phyloP scores from a whole-genome alignment of 352 stramenopile species.

The Elongisporangium anandrum region DNA sequence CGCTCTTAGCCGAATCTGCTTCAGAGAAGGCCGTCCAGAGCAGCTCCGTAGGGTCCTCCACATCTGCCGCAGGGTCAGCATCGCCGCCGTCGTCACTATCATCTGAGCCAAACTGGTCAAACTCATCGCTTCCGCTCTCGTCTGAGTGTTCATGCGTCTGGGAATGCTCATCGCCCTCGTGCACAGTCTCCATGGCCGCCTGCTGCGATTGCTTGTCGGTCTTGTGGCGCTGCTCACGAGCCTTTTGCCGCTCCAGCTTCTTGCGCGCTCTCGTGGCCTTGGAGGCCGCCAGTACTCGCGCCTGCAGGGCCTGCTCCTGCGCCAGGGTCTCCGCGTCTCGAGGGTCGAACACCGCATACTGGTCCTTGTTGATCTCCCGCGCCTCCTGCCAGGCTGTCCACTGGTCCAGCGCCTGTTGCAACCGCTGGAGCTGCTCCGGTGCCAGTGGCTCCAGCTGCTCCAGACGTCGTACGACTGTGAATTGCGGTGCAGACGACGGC shows the following conservation, averaged over 20 bases:
- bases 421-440: conserved; percentile 20
- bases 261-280: conserved; percentile 58
- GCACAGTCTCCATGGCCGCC: conserved; percentile 54
- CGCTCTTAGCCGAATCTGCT: conserved; percentile 29
- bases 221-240: conserved; percentile 38
- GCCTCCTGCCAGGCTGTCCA: conserved; percentile 50
- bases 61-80: conserved; percentile 30
- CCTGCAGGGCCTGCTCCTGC: conserved; percentile 47
- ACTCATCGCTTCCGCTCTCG: conserved; percentile 35
- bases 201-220: conserved; percentile 9
- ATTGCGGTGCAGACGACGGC: conserved; percentile 12
- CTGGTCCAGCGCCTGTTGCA: conserved; percentile 27
- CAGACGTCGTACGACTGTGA: conserved; percentile 43
- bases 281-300: conserved; percentile 62
- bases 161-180: conserved; percentile 40
- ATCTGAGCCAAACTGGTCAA: conserved; percentile 43
- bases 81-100: conserved; percentile 34
- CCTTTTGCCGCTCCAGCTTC: conserved; percentile 56
- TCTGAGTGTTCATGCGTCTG: conserved; percentile 20
- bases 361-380: conserved; percentile 57
- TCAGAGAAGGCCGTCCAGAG: conserved; percentile 63
- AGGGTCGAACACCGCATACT: conserved; percentile 61
- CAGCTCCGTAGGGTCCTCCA: conserved; percentile 62
- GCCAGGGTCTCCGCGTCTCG: conserved; percentile 42
- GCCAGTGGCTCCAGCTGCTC: conserved; percentile 39